These are phyloP conservation scores for Papiliotrema laurentii DNA, from an alignment of 1,284 basidiomycete species.

Conservation along the genomic window DNA sequence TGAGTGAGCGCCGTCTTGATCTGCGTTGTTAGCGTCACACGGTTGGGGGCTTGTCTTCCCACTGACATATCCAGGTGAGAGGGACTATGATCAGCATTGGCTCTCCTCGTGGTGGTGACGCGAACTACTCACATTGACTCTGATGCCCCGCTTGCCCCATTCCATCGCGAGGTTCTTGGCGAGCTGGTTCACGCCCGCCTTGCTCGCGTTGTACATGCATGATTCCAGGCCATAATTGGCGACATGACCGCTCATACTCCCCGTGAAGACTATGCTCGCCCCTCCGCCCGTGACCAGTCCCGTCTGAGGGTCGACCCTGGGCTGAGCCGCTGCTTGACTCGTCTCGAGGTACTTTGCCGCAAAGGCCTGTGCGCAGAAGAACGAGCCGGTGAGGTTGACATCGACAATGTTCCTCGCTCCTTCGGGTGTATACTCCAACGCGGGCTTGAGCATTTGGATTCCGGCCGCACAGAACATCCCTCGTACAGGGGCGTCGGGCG, in stretches of 20 bases:
- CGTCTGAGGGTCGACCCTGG: neutral
- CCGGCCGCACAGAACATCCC: constrained; percentile 66
- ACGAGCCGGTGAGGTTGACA: constrained; percentile 57
- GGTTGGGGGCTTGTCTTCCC: neutral
- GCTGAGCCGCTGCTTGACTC: neutral
- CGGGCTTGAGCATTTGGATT: constrained; percentile 61
- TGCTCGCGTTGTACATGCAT: constrained; percentile 34
- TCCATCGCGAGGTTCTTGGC: constrained; percentile 73
- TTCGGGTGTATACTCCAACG: constrained; percentile 64
- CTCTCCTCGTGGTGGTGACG: constrained; percentile 7
- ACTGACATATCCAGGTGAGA: constrained; percentile 32
- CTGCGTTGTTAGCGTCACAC: constrained; percentile 36
- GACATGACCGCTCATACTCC: constrained; percentile 80
- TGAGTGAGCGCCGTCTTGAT: constrained; percentile 58
- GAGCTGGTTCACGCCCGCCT: constrained; percentile 28
- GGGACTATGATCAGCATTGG: constrained; percentile 13
- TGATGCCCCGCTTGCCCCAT: constrained; percentile 63
- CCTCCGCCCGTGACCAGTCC: constrained; percentile 57
- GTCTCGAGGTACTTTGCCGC: constrained; percentile 18
- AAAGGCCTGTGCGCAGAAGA: constrained; percentile 23
- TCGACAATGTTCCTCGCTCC: constrained; percentile 69
- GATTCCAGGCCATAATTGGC: constrained; percentile 57
- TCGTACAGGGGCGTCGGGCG: constrained; percentile 51
- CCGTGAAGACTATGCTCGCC: constrained; percentile 77
- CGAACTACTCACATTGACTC: constrained; percentile 52